Percentiles rank a stretch among this genome's conserved stretches.
These are phyloP conservation scores for Vitis rupestris DNA, from an alignment of 164 flowering plant species.

Conservation along the genomic window DNA sequence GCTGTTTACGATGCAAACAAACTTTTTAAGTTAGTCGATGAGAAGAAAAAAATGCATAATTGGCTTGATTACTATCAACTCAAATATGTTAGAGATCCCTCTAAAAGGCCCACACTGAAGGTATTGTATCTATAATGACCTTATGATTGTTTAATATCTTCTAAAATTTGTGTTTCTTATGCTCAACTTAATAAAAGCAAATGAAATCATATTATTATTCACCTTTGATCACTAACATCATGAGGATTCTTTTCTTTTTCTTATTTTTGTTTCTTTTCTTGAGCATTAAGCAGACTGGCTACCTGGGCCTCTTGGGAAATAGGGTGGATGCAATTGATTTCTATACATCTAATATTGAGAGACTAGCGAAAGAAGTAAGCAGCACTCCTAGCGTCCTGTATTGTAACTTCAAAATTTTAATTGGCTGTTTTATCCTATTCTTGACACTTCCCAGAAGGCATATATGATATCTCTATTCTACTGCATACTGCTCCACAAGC, in stretches of 20 bases:
- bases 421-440: neutral
- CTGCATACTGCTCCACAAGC: neutral
- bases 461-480: neutral
- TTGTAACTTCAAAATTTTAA: neutral
- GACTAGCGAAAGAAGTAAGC: conserved; percentile 53
- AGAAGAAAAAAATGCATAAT: conserved; percentile 64
- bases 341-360: conserved; percentile 52
- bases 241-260: neutral
- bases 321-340: conserved; percentile 73
- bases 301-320: conserved; percentile 68
- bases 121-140: conserved; percentile 25
- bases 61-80: conserved; percentile 77
- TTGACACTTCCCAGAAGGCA: neutral
- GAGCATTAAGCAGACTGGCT: conserved; percentile 55
- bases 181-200: neutral
- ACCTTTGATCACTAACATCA: neutral
- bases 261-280: no score
- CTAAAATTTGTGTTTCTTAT: neutral
- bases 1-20: conserved; percentile 74
- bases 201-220: neutral
- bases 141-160: neutral
- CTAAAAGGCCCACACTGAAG: conserved; percentile 53
- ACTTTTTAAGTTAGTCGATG: conserved; percentile 51
- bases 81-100: conserved; percentile 53
- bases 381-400: neutral